These are phyloP conservation scores for Syncephalastrum sp. DNA, from an alignment of 371 early-diverging fungal species.

Conservation along the genomic window DNA sequence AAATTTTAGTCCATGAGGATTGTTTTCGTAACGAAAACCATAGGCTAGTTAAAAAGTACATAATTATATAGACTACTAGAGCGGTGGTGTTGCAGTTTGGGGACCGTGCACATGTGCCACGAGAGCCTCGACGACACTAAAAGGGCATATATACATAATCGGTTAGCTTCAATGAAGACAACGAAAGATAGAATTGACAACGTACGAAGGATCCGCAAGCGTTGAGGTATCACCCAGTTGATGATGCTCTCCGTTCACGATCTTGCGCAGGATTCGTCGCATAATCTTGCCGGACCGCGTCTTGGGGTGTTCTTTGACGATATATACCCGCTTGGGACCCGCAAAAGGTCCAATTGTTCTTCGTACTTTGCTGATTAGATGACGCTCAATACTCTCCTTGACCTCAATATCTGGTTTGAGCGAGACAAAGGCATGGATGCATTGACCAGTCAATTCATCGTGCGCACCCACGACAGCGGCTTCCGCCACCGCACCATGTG, in stretches of 20 bases:
- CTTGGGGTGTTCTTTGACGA: conserved; percentile 93
- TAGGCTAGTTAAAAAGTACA: too few relatives aligned
- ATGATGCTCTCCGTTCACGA: conserved; percentile 83
- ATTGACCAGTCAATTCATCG: conserved; percentile 93
- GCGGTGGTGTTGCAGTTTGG: too few relatives aligned
- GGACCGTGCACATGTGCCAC: conserved; percentile 14
- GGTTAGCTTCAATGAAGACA: too few relatives aligned
- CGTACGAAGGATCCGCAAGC: conserved; percentile 71
- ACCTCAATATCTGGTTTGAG: conserved; percentile 54
- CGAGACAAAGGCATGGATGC: conserved; percentile 75
- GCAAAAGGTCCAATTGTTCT: conserved; percentile 94
- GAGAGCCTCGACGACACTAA: conserved; percentile 12
- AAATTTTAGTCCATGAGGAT: too few relatives aligned
- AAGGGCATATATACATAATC: not conserved
- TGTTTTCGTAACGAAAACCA: too few relatives aligned
- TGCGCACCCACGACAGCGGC: conserved; percentile 91
- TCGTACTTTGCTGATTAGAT: conserved; percentile 80
- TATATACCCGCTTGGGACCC: conserved; percentile 82
- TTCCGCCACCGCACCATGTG: conserved; percentile 82
- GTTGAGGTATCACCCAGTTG: conserved; percentile 89
- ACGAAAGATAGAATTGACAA: not conserved
- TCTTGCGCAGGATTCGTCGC: conserved; percentile 91
- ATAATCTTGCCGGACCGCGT: conserved; percentile 98
- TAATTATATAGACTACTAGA: too few relatives aligned
- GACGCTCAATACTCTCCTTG: conserved; percentile 50